Conservation (phyloP, 1,139 yeast genomes). For the Meyerozyma elateridarum region DNA sequence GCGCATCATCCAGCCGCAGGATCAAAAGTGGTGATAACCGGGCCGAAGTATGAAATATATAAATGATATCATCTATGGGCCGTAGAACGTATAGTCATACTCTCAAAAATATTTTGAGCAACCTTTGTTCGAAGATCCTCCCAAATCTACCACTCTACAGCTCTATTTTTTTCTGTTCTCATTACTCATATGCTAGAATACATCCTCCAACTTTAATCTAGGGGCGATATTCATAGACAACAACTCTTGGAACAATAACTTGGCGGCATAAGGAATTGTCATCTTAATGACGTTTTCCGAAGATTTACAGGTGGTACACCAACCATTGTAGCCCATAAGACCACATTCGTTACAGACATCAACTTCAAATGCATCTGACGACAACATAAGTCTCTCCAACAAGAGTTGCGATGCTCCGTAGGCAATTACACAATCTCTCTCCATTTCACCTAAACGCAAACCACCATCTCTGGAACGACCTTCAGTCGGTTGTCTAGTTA, state of each 20-base stretch:
- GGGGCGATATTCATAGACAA: slow-evolving; percentile 98
- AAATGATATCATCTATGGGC: no score
- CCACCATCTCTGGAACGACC: slow-evolving; percentile 99
- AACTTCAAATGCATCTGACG: slow-evolving; percentile 96
- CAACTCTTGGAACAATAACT: slow-evolving; percentile 89
- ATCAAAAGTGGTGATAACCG: no score
- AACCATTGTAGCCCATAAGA: slow-evolving; percentile 94
- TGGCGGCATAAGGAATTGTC: slow-evolving; percentile 98
- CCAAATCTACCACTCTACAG: no score
- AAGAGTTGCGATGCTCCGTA: slow-evolving; percentile 96
- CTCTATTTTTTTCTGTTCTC: no score
- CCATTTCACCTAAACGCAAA: slow-evolving; percentile 98
- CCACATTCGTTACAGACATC: slow-evolving; percentile 95
- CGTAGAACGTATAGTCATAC: no score
- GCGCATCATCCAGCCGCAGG: no score
- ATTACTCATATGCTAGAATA: slow-evolving; percentile 47
- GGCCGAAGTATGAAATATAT: no score
- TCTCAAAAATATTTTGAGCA: no score
- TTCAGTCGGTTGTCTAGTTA: slow-evolving; percentile 98
- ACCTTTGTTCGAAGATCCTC: no score
- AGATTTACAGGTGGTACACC: slow-evolving; percentile 95
- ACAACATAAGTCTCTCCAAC: slow-evolving; percentile 90
- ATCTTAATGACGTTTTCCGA: slow-evolving; percentile 82
- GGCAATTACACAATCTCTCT: slow-evolving; percentile 98
- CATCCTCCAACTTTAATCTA: slow-evolving; percentile 82